phyloP scores from a whole-genome alignment of 2,329 filamentous ascomycete genomes.

The Colletotrichum destructivum region DNA sequence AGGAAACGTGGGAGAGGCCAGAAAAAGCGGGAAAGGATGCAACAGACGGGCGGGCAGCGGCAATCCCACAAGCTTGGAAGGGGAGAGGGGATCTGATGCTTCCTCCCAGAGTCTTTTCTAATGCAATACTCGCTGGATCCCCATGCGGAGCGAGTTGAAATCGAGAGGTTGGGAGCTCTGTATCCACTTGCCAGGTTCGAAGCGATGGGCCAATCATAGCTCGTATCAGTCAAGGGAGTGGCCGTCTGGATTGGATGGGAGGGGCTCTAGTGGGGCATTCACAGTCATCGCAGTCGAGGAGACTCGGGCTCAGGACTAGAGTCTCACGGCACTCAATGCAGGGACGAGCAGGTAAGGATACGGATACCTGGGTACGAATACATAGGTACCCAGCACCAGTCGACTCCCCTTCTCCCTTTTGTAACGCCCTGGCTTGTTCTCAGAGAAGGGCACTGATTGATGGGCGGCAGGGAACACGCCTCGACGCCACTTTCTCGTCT shows the following conservation, averaged over 20 bases:
- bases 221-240: slow-evolving; percentile 16
- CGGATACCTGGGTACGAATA: too few species aligned
- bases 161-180: slow-evolving; percentile 52
- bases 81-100: slow-evolving; percentile 8
- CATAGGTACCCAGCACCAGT: background rate
- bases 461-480: slow-evolving; percentile 23
- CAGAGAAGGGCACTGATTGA: slow-evolving; percentile 12
- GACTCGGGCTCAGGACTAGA: background rate
- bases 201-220: slow-evolving; percentile 28
- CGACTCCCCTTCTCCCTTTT: background rate
- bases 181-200: slow-evolving; percentile 40
- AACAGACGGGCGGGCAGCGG: slow-evolving; percentile 24
- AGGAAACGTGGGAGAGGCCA: slow-evolving; percentile 14
- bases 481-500: background rate
- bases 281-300: background rate
- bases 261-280: background rate
- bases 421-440: background rate
- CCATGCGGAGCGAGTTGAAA: slow-evolving; percentile 45
- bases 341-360: background rate
- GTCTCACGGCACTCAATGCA: background rate
- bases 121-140: slow-evolving; percentile 24
- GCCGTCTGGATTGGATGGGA: slow-evolving; percentile 32
- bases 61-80: slow-evolving; percentile 27
- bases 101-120: slow-evolving; percentile 27
- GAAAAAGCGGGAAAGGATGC: slow-evolving; percentile 38